phyloP scores from a whole-genome alignment of 495 filamentous ascomycete genomes.

The Aspergillus diversus region DNA sequence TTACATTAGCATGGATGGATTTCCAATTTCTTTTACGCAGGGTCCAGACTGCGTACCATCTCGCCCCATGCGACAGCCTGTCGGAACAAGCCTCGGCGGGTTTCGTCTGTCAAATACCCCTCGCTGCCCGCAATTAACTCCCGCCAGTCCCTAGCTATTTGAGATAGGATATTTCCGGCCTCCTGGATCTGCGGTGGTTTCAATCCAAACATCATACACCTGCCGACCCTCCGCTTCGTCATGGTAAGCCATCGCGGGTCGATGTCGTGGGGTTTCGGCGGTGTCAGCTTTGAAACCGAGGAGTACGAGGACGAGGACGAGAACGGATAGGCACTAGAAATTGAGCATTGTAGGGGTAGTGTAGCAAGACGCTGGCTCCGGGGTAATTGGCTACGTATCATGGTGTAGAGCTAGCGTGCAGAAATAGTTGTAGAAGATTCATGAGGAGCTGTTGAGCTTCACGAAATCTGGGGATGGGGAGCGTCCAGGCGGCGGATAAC shows the following conservation, averaged over 20 bases:
- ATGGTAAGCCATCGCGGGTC: conserved; percentile 75
- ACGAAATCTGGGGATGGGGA: conserved; percentile 4
- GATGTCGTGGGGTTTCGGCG: conserved; percentile 39
- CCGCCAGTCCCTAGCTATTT: conserved; percentile 75
- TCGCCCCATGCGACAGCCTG: conserved; percentile 88
- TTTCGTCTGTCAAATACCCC: conserved; percentile 73
- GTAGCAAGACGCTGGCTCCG: conserved; percentile 24
- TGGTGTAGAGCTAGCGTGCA: conserved; percentile 5
- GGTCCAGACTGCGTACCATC: conserved; percentile 60
- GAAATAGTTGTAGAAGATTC: conserved; percentile 5
- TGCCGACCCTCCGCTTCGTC: conserved; percentile 73
- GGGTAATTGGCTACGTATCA: conserved; percentile 22
- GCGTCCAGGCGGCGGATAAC: conserved; percentile 15
- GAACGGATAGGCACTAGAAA: conserved; percentile 22
- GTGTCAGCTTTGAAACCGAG: conserved; percentile 22
- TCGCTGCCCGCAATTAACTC: conserved; percentile 76
- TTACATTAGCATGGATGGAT: conserved; percentile 20
- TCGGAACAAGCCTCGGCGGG: conserved; percentile 66
- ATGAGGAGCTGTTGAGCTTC: neutral
- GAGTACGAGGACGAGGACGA: conserved; percentile 29
- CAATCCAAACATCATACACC: conserved; percentile 82
- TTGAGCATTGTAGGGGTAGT: conserved; percentile 3
- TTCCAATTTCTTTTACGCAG: neutral
- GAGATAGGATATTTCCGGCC: conserved; percentile 62
- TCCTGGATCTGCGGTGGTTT: conserved; percentile 59